These are phyloP conservation scores for Cylindrodendrum hubeiense DNA, from an alignment of 2,329 filamentous ascomycete species.

Conservation along the genomic window DNA sequence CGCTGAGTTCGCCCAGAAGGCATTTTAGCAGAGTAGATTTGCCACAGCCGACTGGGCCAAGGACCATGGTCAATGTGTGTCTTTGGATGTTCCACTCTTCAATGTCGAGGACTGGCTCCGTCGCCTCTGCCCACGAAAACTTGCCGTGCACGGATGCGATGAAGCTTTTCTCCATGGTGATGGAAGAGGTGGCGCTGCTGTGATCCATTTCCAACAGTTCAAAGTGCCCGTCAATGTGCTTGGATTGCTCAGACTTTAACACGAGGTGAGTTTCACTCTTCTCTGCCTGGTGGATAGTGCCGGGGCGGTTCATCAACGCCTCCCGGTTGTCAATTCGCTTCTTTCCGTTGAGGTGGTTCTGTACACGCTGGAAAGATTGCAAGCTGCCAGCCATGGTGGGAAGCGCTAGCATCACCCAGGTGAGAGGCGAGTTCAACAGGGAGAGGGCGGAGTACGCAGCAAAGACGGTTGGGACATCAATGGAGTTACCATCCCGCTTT, in stretches of 20 bases:
- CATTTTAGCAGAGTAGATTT: slow-evolving; percentile 56
- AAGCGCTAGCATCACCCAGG: slow-evolving; percentile 35
- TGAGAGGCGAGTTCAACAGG: slow-evolving; percentile 39
- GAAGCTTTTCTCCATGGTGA: neutral
- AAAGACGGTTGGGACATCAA: slow-evolving; percentile 34
- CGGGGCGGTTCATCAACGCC: neutral
- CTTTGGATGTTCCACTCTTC: slow-evolving; percentile 20
- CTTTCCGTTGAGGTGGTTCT: slow-evolving; percentile 40
- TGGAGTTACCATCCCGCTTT: neutral
- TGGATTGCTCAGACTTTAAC: neutral
- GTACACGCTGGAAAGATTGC: slow-evolving; percentile 42
- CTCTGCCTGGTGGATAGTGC: neutral
- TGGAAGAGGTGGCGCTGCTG: neutral
- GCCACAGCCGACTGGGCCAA: slow-evolving; percentile 59
- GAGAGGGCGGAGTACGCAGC: slow-evolving; percentile 35
- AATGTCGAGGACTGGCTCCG: slow-evolving; percentile 10
- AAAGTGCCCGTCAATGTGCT: slow-evolving; percentile 3
- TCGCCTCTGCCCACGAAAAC: slow-evolving; percentile 7
- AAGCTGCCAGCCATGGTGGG: slow-evolving; percentile 32
- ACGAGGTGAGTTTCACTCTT: slow-evolving; percentile 8
- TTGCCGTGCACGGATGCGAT: slow-evolving; percentile 10
- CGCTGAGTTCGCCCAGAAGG: slow-evolving; percentile 52
- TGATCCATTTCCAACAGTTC: slow-evolving; percentile 14
- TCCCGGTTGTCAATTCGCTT: slow-evolving; percentile 32
- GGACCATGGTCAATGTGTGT: slow-evolving; percentile 49